Percentiles rank a stretch among this genome's conserved stretches.
Conservation (phyloP, 306 rosid species). For the Cicer chorassanicum region DNA sequence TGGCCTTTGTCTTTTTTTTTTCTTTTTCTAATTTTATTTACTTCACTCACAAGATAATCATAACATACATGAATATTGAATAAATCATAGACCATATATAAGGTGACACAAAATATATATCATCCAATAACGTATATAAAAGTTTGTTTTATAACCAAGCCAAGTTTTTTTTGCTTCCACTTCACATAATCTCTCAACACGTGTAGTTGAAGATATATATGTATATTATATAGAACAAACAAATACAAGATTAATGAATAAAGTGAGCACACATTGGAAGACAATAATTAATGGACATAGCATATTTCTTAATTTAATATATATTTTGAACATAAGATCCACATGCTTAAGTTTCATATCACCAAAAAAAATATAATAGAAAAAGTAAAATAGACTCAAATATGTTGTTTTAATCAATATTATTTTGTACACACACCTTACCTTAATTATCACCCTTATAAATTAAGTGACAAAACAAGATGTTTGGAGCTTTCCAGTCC, state of each 20-base stretch:
- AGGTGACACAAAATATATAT: conserved; percentile 37
- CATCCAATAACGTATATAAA: background rate
- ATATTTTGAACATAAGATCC: conserved; percentile 50
- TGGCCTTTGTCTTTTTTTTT: conserved; percentile 44
- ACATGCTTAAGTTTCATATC: conserved; percentile 44
- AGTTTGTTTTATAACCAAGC: conserved; percentile 68
- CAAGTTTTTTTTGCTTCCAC: conserved; percentile 79
- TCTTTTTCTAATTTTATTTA: conserved; percentile 52
- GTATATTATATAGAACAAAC: background rate
- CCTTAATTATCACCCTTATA: background rate
- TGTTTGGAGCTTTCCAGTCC: conserved; percentile 40
- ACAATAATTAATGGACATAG: conserved; percentile 34
- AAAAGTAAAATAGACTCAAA: conserved; percentile 43
- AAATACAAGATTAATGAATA: conserved; percentile 31
- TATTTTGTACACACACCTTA: background rate
- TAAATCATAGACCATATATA: conserved; percentile 34
- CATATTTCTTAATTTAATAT: conserved; percentile 8
- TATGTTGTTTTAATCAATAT: background rate
- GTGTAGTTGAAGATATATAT: conserved; percentile 58
- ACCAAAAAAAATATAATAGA: background rate
- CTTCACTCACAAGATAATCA: conserved; percentile 76
- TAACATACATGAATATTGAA: conserved; percentile 40
- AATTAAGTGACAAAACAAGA: conserved; percentile 39
- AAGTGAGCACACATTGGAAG: conserved; percentile 26
- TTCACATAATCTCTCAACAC: conserved; percentile 76